phyloP scores from a whole-genome alignment of 371 early-diverging fungal species.

The Enterospora canceri region DNA sequence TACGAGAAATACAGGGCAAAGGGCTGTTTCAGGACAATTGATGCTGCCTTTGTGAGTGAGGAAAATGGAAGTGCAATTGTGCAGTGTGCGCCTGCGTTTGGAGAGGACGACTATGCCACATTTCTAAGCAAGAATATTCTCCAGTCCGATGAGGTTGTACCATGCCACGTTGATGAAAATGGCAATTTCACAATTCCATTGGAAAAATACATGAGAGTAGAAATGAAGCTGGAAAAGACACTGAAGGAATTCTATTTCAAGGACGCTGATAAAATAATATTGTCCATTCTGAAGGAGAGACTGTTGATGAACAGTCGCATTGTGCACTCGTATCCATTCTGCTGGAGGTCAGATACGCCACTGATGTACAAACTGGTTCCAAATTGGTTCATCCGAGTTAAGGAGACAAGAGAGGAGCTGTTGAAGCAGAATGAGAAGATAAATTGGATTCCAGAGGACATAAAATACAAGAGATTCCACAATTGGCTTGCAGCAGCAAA shows the following conservation, averaged over 20 bases:
- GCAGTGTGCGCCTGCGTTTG: constrained; percentile 96
- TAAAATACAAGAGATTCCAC: constrained; percentile 89
- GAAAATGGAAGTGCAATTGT: constrained; percentile 97
- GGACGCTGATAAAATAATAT: constrained; percentile 87
- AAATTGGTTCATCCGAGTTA: constrained; percentile 91
- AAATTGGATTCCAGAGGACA: constrained; percentile 88
- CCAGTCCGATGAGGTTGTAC: constrained; percentile 67
- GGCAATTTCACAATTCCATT: constrained; percentile 66
- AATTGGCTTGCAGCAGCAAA: constrained; percentile 94
- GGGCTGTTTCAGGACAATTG: constrained; percentile 71
- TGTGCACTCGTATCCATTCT: constrained; percentile 80
- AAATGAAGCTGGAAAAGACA: not conserved
- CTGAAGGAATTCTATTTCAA: constrained; percentile 75
- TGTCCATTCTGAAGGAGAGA: constrained; percentile 59
- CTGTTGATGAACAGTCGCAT: constrained; percentile 56
- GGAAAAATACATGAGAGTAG: constrained; percentile 52
- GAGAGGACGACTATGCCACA: constrained; percentile 97
- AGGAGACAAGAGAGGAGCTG: constrained; percentile 69
- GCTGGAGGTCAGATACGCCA: constrained; percentile 95
- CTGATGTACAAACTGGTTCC: constrained; percentile 93
- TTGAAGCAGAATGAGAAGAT: constrained; percentile 74
- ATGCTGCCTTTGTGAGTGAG: constrained; percentile 81
- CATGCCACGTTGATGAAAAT: constrained; percentile 82
- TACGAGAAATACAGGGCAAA: constrained; percentile 59
- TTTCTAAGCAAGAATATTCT: constrained; percentile 72